Percentiles rank a stretch among this genome's conserved stretches.
These are phyloP conservation scores for Tetrapisispora taiwanensis DNA, from an alignment of 805 yeast genomes.

Conservation along the genomic window DNA sequence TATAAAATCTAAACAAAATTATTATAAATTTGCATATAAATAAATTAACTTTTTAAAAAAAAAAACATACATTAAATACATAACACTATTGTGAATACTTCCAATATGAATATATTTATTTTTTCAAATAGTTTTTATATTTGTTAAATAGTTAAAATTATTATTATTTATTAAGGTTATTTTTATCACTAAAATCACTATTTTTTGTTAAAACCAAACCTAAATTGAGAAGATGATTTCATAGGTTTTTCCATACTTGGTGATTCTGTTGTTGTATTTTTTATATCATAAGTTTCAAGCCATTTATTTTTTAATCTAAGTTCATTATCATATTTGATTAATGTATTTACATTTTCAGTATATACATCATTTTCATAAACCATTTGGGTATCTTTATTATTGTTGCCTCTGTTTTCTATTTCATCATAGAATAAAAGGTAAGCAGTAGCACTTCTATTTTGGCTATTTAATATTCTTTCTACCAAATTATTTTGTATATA, in stretches of 20 bases:
- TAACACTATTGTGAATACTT: no score
- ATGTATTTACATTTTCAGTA: conserved; percentile 14
- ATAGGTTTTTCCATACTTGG: neutral
- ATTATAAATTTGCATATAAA: neutral
- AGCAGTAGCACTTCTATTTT: conserved; percentile 80
- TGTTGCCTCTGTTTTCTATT: no score
- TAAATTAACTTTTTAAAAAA: no score
- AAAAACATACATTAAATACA: neutral
- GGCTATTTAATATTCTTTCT: conserved; percentile 76
- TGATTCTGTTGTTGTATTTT: neutral
- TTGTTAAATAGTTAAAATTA: neutral
- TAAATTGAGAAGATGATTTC: neutral
- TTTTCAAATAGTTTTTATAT: neutral
- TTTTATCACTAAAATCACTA: no score
- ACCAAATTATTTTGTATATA: conserved; percentile 75
- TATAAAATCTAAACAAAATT: neutral
- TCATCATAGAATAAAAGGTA: conserved; percentile 77
- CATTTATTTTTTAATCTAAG: conserved; percentile 4
- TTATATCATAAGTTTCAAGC: neutral
- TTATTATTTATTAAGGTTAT: no score
- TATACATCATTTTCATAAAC: conserved; percentile 5
- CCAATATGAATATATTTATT: no score
- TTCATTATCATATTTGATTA: conserved; percentile 18
- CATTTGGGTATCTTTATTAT: no score
- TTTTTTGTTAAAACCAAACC: neutral